phyloP scores from a whole-genome alignment of 169 alveolate genomes.

The Eimeria zaria region DNA sequence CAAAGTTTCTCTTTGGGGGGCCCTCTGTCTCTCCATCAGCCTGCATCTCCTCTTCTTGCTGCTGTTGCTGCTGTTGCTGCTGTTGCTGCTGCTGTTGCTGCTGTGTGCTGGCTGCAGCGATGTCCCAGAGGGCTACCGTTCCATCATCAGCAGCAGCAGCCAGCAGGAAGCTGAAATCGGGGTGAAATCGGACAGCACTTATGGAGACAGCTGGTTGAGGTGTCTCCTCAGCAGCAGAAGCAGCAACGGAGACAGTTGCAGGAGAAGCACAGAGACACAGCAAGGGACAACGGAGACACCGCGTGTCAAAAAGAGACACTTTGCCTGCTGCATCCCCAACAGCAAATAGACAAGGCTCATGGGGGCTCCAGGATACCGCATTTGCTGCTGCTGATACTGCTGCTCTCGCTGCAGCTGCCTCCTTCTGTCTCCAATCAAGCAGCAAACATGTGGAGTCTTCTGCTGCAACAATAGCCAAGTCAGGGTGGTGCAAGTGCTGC shows the following conservation, averaged over 20 bases:
- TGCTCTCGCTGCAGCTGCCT: not conserved
- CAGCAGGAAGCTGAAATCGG: conserved; percentile 41
- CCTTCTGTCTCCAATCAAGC: conserved; percentile 65
- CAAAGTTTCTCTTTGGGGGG: not conserved
- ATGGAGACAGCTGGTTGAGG: not conserved
- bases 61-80: conserved; percentile 38
- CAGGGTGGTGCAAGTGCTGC: conserved; percentile 61
- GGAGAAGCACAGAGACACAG: conserved; percentile 31
- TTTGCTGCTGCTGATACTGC: conserved; percentile 35
- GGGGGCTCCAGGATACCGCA: conserved; percentile 45
- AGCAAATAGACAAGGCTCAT: conserved; percentile 39
- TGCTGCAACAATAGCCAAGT: conserved; percentile 43
- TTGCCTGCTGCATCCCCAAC: conserved; percentile 3
- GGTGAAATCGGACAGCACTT: conserved; percentile 56
- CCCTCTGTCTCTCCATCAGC: not conserved
- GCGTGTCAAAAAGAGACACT: conserved; percentile 38
- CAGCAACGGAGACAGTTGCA: conserved; percentile 4
- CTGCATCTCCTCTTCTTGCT: conserved; percentile 16
- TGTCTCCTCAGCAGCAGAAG: conserved; percentile 22
- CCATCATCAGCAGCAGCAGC: conserved; percentile 45
- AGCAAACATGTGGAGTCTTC: conserved; percentile 60
- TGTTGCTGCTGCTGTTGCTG: conserved; percentile 33
- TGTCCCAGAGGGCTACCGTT: conserved; percentile 17
- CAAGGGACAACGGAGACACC: conserved; percentile 23
- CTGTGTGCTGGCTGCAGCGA: not conserved